Conservation (phyloP, 495 filamentous ascomycete species). For the Cladorrhinum samala region DNA sequence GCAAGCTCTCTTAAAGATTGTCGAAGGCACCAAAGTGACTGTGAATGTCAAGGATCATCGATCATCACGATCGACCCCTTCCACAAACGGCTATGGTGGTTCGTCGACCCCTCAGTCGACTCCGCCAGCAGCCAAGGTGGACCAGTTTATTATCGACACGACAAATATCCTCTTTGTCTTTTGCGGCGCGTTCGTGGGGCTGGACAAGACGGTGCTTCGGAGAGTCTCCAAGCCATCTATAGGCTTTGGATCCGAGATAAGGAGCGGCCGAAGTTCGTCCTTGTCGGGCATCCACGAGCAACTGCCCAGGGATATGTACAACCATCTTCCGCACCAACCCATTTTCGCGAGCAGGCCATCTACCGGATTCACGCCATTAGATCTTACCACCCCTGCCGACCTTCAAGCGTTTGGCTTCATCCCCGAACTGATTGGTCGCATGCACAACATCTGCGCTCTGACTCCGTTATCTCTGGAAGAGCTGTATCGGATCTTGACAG, state of each 20-base stretch:
- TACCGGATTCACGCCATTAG: conserved; percentile 63
- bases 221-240: conserved; percentile 83
- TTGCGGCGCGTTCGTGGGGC: conserved; percentile 88
- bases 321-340: conserved; percentile 37
- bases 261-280: conserved; percentile 31
- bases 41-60: conserved; percentile 79
- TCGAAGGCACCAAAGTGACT: conserved; percentile 91
- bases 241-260: conserved; percentile 82
- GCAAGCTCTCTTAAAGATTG: conserved; percentile 90
- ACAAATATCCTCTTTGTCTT: conserved; percentile 96
- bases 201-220: conserved; percentile 82
- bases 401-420: conserved; percentile 91
- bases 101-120: conserved; percentile 28
- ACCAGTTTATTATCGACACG: conserved; percentile 85
- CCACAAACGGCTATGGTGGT: conserved; percentile 24
- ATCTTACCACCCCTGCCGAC: conserved; percentile 74
- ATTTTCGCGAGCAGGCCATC: conserved; percentile 22
- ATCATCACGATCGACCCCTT: conserved; percentile 42
- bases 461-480: conserved; percentile 71
- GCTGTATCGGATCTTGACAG: conserved; percentile 81
- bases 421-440: conserved; percentile 84
- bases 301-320: conserved; percentile 38
- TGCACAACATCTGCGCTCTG: conserved; percentile 81
- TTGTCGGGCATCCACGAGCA: conserved; percentile 30
- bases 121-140: conserved; percentile 57